These are phyloP conservation scores for Asterochloris sp. DNA, from an alignment of 139 green algal genomes.

Conservation along the genomic window DNA sequence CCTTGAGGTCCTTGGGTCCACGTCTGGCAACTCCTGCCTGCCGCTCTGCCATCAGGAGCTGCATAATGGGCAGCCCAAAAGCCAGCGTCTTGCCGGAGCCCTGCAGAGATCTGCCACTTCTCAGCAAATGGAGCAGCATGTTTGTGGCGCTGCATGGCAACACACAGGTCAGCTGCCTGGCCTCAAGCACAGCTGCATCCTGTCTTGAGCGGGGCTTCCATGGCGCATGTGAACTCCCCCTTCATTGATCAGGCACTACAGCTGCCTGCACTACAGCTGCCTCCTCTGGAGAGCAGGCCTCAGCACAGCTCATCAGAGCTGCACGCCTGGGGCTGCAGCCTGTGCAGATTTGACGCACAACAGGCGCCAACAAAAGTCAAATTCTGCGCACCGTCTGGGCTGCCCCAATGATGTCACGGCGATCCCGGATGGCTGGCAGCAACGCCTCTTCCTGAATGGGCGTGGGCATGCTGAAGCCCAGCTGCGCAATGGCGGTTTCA, in stretches of 20 bases:
- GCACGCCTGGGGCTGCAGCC: too few species aligned
- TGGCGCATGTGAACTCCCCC: background rate
- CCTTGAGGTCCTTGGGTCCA: conserved; percentile 53
- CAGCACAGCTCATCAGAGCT: too few species aligned
- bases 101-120: conserved; percentile 8
- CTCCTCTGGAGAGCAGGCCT: too few species aligned
- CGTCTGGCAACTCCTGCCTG: background rate
- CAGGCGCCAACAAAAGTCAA: background rate
- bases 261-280: too few species aligned
- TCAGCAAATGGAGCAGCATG: too few species aligned
- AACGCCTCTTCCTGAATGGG: conserved; percentile 79
- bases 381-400: conserved; percentile 75
- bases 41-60: conserved; percentile 57
- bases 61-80: conserved; percentile 93
- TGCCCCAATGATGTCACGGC: conserved; percentile 88
- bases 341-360: background rate
- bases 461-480: conserved; percentile 66
- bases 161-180: background rate
- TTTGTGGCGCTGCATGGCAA: background rate
- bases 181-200: background rate
- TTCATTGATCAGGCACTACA: too few species aligned
- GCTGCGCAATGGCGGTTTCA: conserved; percentile 5
- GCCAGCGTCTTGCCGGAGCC: conserved; percentile 98
- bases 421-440: conserved; percentile 59
- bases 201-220: background rate